Conservation (phyloP, 495 filamentous ascomycete genomes). For the Eremomyces bilateralis region DNA sequence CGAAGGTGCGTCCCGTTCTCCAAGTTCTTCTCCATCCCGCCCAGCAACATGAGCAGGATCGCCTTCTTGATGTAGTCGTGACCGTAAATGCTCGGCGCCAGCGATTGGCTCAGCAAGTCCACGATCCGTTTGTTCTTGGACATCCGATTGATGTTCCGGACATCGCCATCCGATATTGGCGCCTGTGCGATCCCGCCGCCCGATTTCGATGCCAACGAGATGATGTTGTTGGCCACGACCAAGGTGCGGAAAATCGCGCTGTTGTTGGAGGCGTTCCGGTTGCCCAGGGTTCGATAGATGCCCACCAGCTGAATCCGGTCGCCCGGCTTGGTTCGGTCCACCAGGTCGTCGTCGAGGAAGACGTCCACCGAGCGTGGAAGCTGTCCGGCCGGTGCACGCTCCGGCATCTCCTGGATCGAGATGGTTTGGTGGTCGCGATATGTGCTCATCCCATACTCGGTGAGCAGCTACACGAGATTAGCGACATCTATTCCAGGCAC, state of each 20-base stretch:
- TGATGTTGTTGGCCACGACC: constrained; percentile 84
- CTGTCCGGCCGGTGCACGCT: constrained; percentile 87
- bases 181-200: constrained; percentile 84
- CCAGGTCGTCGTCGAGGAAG: constrained; percentile 88
- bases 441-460: constrained; percentile 87
- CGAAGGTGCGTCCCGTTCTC: constrained; percentile 95
- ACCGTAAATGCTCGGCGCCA: constrained; percentile 95
- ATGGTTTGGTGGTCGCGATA: constrained; percentile 96
- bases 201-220: constrained; percentile 86
- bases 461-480: constrained; percentile 37
- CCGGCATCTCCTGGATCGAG: constrained; percentile 99
- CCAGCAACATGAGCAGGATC: constrained; percentile 89
- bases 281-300: constrained; percentile 81
- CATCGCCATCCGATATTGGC: constrained; percentile 89
- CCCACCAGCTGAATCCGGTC: constrained; percentile 93
- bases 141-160: constrained; percentile 96
- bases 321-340: constrained; percentile 85
- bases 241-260: constrained; percentile 86
- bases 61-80: constrained; percentile 98
- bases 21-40: constrained; percentile 95
- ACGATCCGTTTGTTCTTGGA: constrained; percentile 91
- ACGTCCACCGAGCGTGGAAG: constrained; percentile 95
- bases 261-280: constrained; percentile 68
- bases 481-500: neutral
- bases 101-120: constrained; percentile 77